Evolutionary conservation across 139 green algal species (phyloP).

Genomic region (Coccomyxa sp.): DNA sequence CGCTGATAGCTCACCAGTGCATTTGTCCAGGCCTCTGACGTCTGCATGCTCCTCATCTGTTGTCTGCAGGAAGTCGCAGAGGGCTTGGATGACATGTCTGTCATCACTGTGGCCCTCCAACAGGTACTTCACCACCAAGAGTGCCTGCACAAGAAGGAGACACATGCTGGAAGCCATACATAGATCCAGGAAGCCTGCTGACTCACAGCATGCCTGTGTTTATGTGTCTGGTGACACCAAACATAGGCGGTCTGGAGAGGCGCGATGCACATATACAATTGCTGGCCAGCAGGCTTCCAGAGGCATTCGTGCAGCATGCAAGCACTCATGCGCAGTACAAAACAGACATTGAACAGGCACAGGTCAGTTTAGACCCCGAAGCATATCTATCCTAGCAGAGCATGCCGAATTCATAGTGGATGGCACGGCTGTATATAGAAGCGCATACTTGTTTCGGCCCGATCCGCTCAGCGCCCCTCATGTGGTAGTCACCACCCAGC

Average conservation of each 20-base stretch:
- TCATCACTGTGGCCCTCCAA: not conserved
- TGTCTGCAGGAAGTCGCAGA: not conserved
- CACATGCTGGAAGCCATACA: too few relatives aligned
- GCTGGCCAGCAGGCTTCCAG: too few relatives aligned
- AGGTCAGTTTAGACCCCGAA: too few relatives aligned
- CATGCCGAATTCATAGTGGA: not conserved
- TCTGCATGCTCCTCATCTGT: not conserved
- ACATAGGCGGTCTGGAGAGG: too few relatives aligned
- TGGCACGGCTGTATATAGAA: not conserved
- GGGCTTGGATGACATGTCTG: not conserved
- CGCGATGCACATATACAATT: too few relatives aligned
- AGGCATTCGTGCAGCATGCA: too few relatives aligned
- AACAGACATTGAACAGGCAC: too few relatives aligned
- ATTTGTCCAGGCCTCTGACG: not conserved
- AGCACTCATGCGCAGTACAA: too few relatives aligned
- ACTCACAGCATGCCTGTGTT: too few relatives aligned
- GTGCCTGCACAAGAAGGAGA: not conserved
- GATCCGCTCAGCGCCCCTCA: conserved; percentile 27
- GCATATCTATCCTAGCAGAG: too few relatives aligned
- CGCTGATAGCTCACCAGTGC: not conserved
- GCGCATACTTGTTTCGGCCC: conserved; percentile 1
- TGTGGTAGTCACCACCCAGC: conserved; percentile 31
- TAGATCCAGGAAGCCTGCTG: too few relatives aligned
- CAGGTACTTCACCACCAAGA: not conserved
- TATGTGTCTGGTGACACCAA: too few relatives aligned